A percentile compares a stretch with the other conserved stretches of the same genome.
Evolutionary conservation across 225 moss, liverwort and hornwort species (phyloP).

Genomic region (Ulota crispa): DNA sequence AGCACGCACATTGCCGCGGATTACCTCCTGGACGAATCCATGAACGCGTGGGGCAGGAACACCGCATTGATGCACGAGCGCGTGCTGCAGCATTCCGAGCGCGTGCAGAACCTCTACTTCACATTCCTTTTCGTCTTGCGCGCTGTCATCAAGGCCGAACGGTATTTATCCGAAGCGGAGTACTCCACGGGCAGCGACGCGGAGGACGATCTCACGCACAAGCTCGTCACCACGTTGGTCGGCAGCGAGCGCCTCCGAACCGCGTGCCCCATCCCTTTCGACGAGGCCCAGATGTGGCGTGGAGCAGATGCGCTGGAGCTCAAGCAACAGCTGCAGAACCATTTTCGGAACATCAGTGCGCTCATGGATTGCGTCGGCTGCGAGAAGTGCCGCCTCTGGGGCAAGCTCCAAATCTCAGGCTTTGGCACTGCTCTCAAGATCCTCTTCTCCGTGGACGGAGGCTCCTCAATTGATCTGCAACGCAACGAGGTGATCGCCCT

Average conservation of each 20-base stretch:
- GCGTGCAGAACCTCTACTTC: conserved; percentile 83
- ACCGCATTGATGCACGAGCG: conserved; percentile 55
- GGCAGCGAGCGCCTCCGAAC: conserved; percentile 56
- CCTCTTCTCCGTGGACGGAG: conserved; percentile 60
- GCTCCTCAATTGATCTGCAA: conserved; percentile 52
- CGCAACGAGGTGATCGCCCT: conserved; percentile 77
- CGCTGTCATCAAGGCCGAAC: conserved; percentile 68
- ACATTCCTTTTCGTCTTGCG: conserved; percentile 80
- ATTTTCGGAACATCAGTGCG: conserved; percentile 79
- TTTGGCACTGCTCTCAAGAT: conserved; percentile 77
- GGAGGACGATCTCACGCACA: conserved; percentile 58
- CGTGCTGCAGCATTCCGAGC: conserved; percentile 67
- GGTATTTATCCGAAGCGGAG: conserved; percentile 76
- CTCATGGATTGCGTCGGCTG: conserved; percentile 94
- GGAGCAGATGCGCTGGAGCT: conserved; percentile 60
- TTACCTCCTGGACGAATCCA: conserved; percentile 64
- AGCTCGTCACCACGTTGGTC: conserved; percentile 55
- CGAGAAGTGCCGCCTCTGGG: conserved; percentile 88
- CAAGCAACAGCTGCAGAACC: conserved; percentile 60
- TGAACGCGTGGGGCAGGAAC: conserved; percentile 59
- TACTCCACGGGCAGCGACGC: conserved; percentile 60
- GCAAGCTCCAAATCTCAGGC: conserved; percentile 83
- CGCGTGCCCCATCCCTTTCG: conserved; percentile 77
- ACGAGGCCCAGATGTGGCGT: conserved; percentile 83
- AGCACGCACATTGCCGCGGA: conserved; percentile 80